phyloP scores from a whole-genome alignment of 2,329 filamentous ascomycete species.

The Lecanicillium sp. region DNA sequence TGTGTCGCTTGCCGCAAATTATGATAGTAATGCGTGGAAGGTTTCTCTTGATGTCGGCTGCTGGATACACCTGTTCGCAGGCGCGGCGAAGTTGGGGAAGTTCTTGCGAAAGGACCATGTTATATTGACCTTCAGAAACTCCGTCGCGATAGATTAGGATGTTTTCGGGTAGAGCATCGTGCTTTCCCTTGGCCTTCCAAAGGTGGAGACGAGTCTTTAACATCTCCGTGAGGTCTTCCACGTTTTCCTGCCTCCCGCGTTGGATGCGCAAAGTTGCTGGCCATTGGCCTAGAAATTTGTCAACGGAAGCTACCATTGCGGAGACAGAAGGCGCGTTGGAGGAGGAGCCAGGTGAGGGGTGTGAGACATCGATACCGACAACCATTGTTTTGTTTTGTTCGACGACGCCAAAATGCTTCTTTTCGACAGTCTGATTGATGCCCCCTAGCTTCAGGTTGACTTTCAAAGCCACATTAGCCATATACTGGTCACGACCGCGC shows the following conservation, averaged over 20 bases:
- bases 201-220: constrained; percentile 49
- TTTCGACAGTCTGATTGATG: constrained; percentile 43
- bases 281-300: constrained; percentile 56
- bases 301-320: constrained; percentile 59
- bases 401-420: constrained; percentile 41
- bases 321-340: constrained; percentile 55
- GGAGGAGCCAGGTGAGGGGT: constrained; percentile 58
- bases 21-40: constrained; percentile 56
- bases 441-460: constrained; percentile 57
- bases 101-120: constrained; percentile 49
- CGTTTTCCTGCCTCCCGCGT: constrained; percentile 52
- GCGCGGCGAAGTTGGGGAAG: constrained; percentile 46
- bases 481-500: constrained; percentile 31
- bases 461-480: constrained; percentile 49
- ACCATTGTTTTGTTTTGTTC: constrained; percentile 56
- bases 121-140: constrained; percentile 67
- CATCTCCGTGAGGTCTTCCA: constrained; percentile 48
- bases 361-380: constrained; percentile 66
- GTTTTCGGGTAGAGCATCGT: constrained; percentile 46
- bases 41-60: constrained; percentile 31
- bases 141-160: constrained; percentile 72
- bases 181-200: constrained; percentile 44
- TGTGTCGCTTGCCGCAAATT: constrained; percentile 68
- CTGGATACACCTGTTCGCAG: constrained; percentile 47
- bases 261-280: constrained; percentile 57